Evolutionary conservation across 805 yeast species (phyloP).

Genomic region (Ogataea nonfermentans): DNA sequence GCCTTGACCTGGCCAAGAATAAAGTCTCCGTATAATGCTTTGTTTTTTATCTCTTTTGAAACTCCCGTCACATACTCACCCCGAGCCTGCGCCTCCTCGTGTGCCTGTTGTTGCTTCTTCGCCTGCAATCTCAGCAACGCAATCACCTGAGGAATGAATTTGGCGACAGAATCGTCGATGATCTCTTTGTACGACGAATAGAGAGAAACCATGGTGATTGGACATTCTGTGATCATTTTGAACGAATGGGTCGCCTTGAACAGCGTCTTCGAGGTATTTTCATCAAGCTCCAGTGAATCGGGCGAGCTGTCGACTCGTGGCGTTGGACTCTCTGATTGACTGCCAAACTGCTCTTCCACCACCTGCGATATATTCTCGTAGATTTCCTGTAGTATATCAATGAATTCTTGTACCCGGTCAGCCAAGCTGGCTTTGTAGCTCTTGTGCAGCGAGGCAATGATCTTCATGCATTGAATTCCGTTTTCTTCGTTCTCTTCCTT

Average conservation of each 20-base stretch:
- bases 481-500: slow-evolving; percentile 90
- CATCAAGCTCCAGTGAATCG: slow-evolving; percentile 37
- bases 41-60: slow-evolving; percentile 69
- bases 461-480: slow-evolving; percentile 87
- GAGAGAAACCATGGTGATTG: slow-evolving; percentile 91
- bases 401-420: slow-evolving; percentile 75
- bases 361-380: slow-evolving; percentile 78
- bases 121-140: slow-evolving; percentile 75
- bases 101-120: slow-evolving; percentile 70
- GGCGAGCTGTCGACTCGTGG: slow-evolving; percentile 35
- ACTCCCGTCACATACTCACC: slow-evolving; percentile 67
- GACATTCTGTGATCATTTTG: slow-evolving; percentile 93
- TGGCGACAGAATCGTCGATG: slow-evolving; percentile 67
- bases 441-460: slow-evolving; percentile 81
- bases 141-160: slow-evolving; percentile 79
- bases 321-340: slow-evolving; percentile 8
- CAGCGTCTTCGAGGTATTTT: slow-evolving; percentile 47
- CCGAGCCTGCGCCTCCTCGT: slow-evolving; percentile 51
- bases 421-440: slow-evolving; percentile 67
- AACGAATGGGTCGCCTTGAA: slow-evolving; percentile 75
- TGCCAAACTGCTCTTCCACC: slow-evolving; percentile 66
- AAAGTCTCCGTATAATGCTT: slow-evolving; percentile 83
- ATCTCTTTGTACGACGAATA: slow-evolving; percentile 83
- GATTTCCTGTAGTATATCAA: slow-evolving; percentile 69
- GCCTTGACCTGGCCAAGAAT: slow-evolving; percentile 93